Conservation (phyloP, 805 yeast genomes). For the Yamadazyma ubonensis region DNA sequence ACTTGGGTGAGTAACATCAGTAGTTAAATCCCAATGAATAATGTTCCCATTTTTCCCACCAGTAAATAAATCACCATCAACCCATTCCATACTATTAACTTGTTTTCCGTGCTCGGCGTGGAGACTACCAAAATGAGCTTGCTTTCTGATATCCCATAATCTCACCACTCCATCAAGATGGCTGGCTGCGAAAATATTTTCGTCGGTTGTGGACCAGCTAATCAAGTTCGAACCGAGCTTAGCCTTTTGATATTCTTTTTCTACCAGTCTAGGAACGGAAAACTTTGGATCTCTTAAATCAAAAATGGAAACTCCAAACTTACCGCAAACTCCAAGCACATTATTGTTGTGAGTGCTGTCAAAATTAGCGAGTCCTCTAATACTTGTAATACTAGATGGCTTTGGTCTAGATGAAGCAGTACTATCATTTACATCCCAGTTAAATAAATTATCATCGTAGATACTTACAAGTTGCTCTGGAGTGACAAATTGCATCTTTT, state of each 20-base stretch:
- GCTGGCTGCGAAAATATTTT: slow-evolving; percentile 63
- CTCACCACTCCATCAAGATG: slow-evolving; percentile 56
- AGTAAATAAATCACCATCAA: slow-evolving; percentile 50
- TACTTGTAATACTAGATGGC: slow-evolving; percentile 56
- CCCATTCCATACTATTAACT: slow-evolving; percentile 64
- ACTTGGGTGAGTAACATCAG: slow-evolving; percentile 18
- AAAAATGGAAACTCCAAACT: slow-evolving; percentile 69
- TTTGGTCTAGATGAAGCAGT: slow-evolving; percentile 26
- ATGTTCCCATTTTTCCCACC: slow-evolving; percentile 66
- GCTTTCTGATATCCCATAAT: slow-evolving; percentile 74
- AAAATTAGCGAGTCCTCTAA: slow-evolving; percentile 50
- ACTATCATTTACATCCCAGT: slow-evolving; percentile 67
- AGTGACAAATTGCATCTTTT: slow-evolving; percentile 26
- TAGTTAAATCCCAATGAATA: slow-evolving; percentile 61
- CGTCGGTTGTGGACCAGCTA: slow-evolving; percentile 63
- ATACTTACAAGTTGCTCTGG: slow-evolving; percentile 54
- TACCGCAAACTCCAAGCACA: slow-evolving; percentile 62
- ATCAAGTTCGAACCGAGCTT: slow-evolving; percentile 41
- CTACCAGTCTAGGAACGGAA: slow-evolving; percentile 27
- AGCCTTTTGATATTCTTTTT: slow-evolving; percentile 17
- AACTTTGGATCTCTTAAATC: slow-evolving; percentile 59
- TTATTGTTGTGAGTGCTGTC: slow-evolving; percentile 52
- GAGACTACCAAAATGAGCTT: slow-evolving; percentile 51
- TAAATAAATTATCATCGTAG: slow-evolving; percentile 67
- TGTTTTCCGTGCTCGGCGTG: slow-evolving; percentile 52